These are phyloP conservation scores for Leptographium procerum DNA, from an alignment of 2,329 filamentous ascomycete genomes.

Conservation along the genomic window DNA sequence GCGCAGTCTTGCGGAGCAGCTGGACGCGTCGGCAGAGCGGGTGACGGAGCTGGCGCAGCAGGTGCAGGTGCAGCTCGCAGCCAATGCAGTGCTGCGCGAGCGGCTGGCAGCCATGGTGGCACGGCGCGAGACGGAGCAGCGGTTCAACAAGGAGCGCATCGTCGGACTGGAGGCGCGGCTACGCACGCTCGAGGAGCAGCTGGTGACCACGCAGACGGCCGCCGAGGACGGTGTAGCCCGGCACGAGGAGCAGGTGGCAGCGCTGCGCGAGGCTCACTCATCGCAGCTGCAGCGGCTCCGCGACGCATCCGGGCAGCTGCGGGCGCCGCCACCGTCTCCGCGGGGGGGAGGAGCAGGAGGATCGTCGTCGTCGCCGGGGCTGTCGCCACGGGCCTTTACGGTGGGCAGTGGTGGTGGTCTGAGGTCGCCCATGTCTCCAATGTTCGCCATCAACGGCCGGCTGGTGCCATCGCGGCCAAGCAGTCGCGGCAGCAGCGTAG, in stretches of 20 bases:
- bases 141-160: conserved; percentile 69
- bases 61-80: conserved; percentile 68
- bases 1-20: conserved; percentile 53
- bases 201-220: conserved; percentile 70
- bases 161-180: conserved; percentile 73
- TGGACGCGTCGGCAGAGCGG: conserved; percentile 61
- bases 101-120: conserved; percentile 70
- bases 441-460: conserved; percentile 36
- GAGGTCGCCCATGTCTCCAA: conserved; percentile 51
- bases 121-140: conserved; percentile 75
- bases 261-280: conserved; percentile 66
- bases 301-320: conserved; percentile 22
- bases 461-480: conserved; percentile 14
- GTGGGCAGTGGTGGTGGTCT: conserved; percentile 19
- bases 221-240: conserved; percentile 74
- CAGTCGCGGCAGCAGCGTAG: conserved; percentile 29
- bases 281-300: conserved; percentile 66
- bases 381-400: conserved; percentile 37
- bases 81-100: conserved; percentile 62
- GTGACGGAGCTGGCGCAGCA: conserved; percentile 66
- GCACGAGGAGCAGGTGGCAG: conserved; percentile 75
- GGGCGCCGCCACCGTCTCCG: conserved; percentile 5
- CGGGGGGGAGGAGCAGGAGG: neutral
- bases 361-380: conserved; percentile 16
- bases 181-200: conserved; percentile 69